Evolutionary conservation across 2,329 filamentous ascomycete genomes (phyloP).

Genomic region (Huntiella decipiens): DNA sequence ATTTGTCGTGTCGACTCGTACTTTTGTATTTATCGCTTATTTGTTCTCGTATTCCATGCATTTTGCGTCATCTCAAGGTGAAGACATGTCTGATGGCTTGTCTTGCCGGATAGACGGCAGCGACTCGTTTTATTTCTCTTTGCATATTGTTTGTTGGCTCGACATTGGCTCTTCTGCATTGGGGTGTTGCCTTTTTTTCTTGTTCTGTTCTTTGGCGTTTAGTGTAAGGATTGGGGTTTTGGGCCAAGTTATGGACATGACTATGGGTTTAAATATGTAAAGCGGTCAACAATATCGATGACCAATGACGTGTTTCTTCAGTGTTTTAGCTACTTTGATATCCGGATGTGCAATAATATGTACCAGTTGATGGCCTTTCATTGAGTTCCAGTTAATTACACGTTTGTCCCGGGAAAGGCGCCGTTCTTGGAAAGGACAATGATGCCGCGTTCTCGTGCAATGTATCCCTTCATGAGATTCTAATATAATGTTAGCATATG

Average conservation of each 20-base stretch:
- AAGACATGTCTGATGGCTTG: too few species aligned
- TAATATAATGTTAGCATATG: constrained; percentile 19
- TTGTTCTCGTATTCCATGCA: neutral
- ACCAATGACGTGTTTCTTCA: neutral
- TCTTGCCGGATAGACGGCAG: too few species aligned
- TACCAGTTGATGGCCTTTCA: neutral
- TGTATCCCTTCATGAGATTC: constrained; percentile 96
- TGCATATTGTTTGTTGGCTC: too few species aligned
- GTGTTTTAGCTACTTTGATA: neutral
- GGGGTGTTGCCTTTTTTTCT: too few species aligned
- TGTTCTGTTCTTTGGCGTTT: too few species aligned
- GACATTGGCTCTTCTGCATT: too few species aligned
- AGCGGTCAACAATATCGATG: neutral
- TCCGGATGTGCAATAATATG: neutral
- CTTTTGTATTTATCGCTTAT: neutral
- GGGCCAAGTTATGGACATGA: neutral
- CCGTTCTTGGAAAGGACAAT: constrained; percentile 85
- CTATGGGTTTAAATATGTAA: neutral
- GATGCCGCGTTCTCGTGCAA: constrained; percentile 72
- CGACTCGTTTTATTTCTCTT: too few species aligned
- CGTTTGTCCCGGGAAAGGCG: constrained; percentile 80
- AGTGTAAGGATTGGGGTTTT: too few species aligned
- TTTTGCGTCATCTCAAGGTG: too few species aligned
- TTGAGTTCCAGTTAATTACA: constrained; percentile 21
- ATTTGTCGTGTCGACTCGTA: neutral